These are phyloP conservation scores for Castanea sativa DNA, from an alignment of 306 rosid genomes.

Conservation along the genomic window DNA sequence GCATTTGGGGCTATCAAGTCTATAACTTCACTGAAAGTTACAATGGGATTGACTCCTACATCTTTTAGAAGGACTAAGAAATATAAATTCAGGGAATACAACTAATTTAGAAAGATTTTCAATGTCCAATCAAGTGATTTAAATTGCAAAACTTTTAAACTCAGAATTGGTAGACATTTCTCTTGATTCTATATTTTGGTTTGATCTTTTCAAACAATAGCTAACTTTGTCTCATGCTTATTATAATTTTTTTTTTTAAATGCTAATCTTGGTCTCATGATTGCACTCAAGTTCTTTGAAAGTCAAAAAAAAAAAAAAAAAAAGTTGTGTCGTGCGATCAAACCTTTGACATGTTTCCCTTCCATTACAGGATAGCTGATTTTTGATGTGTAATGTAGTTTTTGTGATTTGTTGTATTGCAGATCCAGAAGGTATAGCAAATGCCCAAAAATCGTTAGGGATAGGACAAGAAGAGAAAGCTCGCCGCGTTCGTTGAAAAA, in stretches of 20 bases:
- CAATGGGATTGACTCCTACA: background rate
- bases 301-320: no score
- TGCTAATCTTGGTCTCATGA: no score
- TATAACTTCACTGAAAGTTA: background rate
- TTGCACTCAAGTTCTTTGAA: no score
- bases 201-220: no score
- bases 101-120: background rate
- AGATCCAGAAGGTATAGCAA: slow-evolving; percentile 56
- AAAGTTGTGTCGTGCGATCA: background rate
- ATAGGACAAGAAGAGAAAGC: slow-evolving; percentile 52
- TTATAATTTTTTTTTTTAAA: no score
- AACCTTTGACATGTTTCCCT: background rate
- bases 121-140: background rate
- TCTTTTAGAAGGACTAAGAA: no score
- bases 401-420: background rate
- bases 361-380: background rate
- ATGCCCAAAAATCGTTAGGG: slow-evolving; percentile 53
- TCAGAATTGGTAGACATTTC: background rate
- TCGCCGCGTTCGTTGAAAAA: slow-evolving; percentile 22
- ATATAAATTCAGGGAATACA: background rate
- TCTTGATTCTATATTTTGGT: background rate
- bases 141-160: background rate
- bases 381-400: background rate
- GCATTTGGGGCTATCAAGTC: background rate
- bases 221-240: no score